Base-by-base conservation (phyloP, 768 basidiomycete species). In the Boletus reticulatus region DNA sequence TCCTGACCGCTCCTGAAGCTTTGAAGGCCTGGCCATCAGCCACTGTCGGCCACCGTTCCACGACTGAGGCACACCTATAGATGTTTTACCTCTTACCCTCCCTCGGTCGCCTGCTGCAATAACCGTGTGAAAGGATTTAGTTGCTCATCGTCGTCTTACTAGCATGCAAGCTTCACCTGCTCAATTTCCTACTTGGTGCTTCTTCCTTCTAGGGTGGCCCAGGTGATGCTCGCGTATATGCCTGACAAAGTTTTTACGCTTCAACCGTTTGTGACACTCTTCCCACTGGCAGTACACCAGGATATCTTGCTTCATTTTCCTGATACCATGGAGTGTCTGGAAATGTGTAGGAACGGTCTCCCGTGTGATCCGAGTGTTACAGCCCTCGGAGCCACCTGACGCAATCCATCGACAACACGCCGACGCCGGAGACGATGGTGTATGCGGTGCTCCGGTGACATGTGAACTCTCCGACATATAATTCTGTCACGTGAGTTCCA, bases 211-310 rank as follows among this genome's bases (percentile, higher is more conserved):
- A 8, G 1, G 10, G 16, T 47, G 57, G 4, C 38, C 27, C 19
- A 56, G 5, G 10, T 58, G 57, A 29, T 5, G 19, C 44, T 58
- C 54, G 12, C 57, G 49, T 17, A 58, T n/a, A 17, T 58, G 54
- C 16, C 57, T 43, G 11, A 37, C 38, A 17, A 58, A 46, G 24
- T 32, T 31, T n/a, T 22, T 37, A 9, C 57, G 44, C 22, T 19
- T 46, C 0, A 56, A 17, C 4, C 1, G 12, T 24, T 22, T 56
- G 4, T 22, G 6, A 20, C 57, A 58, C 12, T 43, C 54, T 1
- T 22, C 14, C 57, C 57, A 58, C 19, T 8, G 11, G 16, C 56
- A 57, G 4, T 19, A 1, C 14, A 57, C 6, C 20, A 1, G 16
- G n/a, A 16, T 5, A 9, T n/a, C n/a, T 29, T 9, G 17, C 12